Percentiles rank a stretch among this genome's conserved stretches.
phyloP scores from a whole-genome alignment of 2,329 filamentous ascomycete genomes.

The Colletotrichum falcatum region DNA sequence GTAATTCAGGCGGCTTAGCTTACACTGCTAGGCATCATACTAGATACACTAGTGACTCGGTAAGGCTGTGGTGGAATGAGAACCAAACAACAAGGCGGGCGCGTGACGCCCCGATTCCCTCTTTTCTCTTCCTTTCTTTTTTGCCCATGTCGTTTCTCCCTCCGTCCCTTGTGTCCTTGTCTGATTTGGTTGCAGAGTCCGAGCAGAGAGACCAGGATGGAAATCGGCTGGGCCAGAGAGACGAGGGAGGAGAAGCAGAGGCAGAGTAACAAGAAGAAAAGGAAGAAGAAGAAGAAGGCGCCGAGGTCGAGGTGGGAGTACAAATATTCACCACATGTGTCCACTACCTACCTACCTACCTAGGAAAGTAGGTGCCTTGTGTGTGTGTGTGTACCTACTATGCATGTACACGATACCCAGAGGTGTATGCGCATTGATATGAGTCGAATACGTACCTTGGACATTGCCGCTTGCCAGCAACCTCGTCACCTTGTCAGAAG shows the following conservation, averaged over 20 bases:
- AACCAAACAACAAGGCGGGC: neutral
- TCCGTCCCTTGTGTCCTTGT: neutral
- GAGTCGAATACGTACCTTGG: no score
- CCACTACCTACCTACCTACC: no score
- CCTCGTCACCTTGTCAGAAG: neutral
- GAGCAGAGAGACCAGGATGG: conserved; percentile 14
- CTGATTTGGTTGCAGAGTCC: conserved; percentile 28
- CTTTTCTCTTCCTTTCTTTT: neutral
- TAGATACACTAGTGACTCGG: neutral
- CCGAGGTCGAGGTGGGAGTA: no score
- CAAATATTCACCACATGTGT: no score
- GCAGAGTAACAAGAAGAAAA: neutral
- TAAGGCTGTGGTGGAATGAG: conserved; percentile 10
- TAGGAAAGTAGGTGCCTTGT: no score
- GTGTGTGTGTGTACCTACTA: no score
- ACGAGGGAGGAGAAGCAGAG: neutral
- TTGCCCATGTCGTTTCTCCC: neutral
- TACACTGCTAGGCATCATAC: no score
- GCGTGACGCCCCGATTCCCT: conserved; percentile 14
- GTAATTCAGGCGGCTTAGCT: no score
- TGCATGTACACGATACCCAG: no score
- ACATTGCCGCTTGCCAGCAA: no score
- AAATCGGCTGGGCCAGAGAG: no score
- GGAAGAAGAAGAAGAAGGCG: neutral
- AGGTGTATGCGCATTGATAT: no score